Percentiles rank a stretch among this genome's conserved stretches.
Conservation (phyloP, 345 rosid species). For the Populus alba region DNA sequence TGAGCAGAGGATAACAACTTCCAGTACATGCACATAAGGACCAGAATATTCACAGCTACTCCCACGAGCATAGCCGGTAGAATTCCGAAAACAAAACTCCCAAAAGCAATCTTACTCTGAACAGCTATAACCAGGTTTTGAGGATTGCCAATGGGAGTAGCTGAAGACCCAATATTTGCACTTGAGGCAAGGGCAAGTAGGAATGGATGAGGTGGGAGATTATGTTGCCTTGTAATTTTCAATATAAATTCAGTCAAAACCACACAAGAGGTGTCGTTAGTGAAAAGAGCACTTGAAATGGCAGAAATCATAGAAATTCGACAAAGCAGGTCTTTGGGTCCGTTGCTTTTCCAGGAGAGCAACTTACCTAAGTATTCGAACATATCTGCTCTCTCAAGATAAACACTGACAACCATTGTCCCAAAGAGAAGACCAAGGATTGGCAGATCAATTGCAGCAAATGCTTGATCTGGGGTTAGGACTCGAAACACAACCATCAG, state of each 20-base stretch:
- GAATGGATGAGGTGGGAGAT: constrained; percentile 76
- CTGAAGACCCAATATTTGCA: constrained; percentile 82
- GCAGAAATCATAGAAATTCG: constrained; percentile 73
- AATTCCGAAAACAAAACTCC: constrained; percentile 54
- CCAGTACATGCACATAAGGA: constrained; percentile 72
- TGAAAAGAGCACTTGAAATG: constrained; percentile 75
- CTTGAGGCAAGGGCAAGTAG: constrained; percentile 79
- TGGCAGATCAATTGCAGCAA: constrained; percentile 75
- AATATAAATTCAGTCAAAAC: constrained; percentile 75
- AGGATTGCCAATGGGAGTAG: constrained; percentile 88
- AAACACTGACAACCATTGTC: constrained; percentile 81
- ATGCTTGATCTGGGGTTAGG: constrained; percentile 73
- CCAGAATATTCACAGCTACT: constrained; percentile 46
- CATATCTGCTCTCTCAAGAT: constrained; percentile 84
- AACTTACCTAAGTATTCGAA: constrained; percentile 69
- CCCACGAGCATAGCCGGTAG: constrained; percentile 73
- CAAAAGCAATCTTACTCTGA: constrained; percentile 60
- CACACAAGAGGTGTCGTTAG: constrained; percentile 82
- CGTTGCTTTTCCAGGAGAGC: constrained; percentile 69
- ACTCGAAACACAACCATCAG: constrained; percentile 82
- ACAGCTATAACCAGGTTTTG: constrained; percentile 82
- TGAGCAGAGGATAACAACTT: constrained; percentile 42
- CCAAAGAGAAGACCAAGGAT: constrained; percentile 88
- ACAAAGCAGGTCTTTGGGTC: constrained; percentile 67
- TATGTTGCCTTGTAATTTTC: constrained; percentile 75